Percentiles rank a stretch among this genome's conserved stretches.
phyloP scores from a whole-genome alignment of 768 basidiomycete species.

The Coprinopsis strossmayeri region DNA sequence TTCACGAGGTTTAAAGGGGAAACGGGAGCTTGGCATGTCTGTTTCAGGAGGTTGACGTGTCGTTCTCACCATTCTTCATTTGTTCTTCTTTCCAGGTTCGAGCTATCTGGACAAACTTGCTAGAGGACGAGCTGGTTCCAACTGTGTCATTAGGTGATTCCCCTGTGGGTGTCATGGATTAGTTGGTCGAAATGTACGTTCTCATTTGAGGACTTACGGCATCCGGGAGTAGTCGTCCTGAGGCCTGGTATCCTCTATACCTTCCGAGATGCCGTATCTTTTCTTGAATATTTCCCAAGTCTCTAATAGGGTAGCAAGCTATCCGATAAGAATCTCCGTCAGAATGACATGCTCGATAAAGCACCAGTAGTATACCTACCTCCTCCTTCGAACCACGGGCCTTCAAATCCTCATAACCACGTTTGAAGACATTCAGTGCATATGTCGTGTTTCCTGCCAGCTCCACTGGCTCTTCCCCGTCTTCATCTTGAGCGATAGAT shows the following conservation, averaged over 20 bases:
- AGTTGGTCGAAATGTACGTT: not conserved
- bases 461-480: not conserved
- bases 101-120: conserved; percentile 93
- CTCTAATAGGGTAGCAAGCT: not conserved
- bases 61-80: too few species aligned
- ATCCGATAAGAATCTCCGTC: not conserved
- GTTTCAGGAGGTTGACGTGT: too few species aligned
- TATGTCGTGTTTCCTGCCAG: conserved; percentile 54
- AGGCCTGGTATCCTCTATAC: not conserved
- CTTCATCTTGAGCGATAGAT: conserved; percentile 35
- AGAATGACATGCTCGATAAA: not conserved
- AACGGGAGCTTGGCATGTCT: too few species aligned
- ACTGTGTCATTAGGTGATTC: not conserved
- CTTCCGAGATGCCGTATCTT: not conserved
- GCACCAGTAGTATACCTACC: conserved; percentile 34
- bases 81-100: conserved; percentile 77
- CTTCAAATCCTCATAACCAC: conserved; percentile 83
- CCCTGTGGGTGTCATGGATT: not conserved
- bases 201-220: not conserved
- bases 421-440: conserved; percentile 75
- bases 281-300: not conserved
- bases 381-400: conserved; percentile 76
- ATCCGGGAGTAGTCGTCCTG: not conserved
- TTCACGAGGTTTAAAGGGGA: too few species aligned
- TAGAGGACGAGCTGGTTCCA: conserved; percentile 66